Evolutionary conservation across 1,284 basidiomycete species (phyloP).

Genomic region (Tilletia setariae): DNA sequence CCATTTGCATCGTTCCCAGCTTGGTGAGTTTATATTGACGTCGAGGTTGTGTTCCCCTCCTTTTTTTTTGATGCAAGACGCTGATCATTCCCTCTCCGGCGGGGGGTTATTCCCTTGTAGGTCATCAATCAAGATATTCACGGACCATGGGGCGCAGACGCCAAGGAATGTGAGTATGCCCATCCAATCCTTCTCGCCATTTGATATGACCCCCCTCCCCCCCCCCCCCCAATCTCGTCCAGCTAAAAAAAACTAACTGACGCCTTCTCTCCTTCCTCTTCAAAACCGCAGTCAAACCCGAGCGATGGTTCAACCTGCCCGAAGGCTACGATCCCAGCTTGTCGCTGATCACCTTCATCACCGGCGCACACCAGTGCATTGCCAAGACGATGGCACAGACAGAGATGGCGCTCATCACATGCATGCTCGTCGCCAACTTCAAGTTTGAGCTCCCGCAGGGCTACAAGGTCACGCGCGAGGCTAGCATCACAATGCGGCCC

Average conservation of each 20-base stretch:
- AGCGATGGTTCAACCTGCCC: conserved; percentile 38
- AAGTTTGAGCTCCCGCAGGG: conserved; percentile 30
- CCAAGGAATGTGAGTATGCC: conserved; percentile 25
- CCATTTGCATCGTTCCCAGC: conserved; percentile 34
- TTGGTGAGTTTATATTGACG: conserved; percentile 1
- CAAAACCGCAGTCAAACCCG: conserved; percentile 33
- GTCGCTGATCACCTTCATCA: conserved; percentile 40
- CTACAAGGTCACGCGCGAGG: conserved; percentile 29
- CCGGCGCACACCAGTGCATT: conserved; percentile 43
- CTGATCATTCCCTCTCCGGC: neutral
- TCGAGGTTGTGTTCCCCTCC: too few relatives aligned
- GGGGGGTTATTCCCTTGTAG: too few relatives aligned
- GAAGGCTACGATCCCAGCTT: conserved; percentile 39
- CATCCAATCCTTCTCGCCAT: too few relatives aligned
- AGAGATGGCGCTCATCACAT: conserved; percentile 40
- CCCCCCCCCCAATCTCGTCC: too few relatives aligned
- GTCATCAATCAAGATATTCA: conserved; percentile 35
- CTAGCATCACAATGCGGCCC: conserved; percentile 42
- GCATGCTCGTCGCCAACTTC: conserved; percentile 39
- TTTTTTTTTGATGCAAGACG: neutral
- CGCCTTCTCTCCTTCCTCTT: too few relatives aligned
- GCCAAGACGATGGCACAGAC: conserved; percentile 39
- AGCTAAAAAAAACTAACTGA: too few relatives aligned
- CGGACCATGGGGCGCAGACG: conserved; percentile 36
- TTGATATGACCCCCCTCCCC: too few relatives aligned